Conservation (phyloP, 306 rosid species). For the Rosa multiflora region DNA sequence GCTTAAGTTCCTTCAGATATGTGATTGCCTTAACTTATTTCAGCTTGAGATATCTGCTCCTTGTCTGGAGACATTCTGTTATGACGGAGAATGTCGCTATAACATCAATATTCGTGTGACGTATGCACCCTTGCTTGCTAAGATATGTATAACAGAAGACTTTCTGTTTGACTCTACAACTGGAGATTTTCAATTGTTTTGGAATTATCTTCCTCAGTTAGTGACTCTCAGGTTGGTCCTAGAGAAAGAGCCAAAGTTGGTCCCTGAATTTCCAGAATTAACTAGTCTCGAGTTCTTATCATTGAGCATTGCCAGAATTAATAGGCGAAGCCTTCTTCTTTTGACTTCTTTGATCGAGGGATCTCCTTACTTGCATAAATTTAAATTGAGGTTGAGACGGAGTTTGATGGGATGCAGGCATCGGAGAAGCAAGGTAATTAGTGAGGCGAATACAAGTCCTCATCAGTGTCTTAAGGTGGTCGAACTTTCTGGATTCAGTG, state of each 20-base stretch:
- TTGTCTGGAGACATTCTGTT: background rate
- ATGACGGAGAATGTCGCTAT: background rate
- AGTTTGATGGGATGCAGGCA: too few species aligned
- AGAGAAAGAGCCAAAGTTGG: background rate
- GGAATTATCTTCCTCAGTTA: background rate
- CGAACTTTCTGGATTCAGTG: too few species aligned
- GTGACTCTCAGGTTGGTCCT: background rate
- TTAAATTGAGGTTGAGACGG: background rate
- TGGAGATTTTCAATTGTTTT: background rate
- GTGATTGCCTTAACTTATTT: background rate
- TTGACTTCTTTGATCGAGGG: background rate
- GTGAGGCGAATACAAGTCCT: too few species aligned
- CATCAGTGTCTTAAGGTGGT: too few species aligned
- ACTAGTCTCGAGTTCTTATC: background rate
- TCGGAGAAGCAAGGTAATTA: too few species aligned
- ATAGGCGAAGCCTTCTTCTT: background rate
- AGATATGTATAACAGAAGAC: background rate
- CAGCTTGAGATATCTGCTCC: background rate
- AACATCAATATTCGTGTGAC: background rate
- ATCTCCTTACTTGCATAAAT: constrained; percentile 1
- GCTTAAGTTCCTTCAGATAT: background rate
- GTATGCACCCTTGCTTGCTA: background rate
- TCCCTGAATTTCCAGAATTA: background rate
- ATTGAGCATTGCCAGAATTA: background rate
- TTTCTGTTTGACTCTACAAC: background rate